Percentiles rank a stretch among this genome's conserved stretches.
Evolutionary conservation across 225 moss, liverwort and hornwort species (phyloP).

Genomic region (Bryoerythrophyllum caledonicum): DNA sequence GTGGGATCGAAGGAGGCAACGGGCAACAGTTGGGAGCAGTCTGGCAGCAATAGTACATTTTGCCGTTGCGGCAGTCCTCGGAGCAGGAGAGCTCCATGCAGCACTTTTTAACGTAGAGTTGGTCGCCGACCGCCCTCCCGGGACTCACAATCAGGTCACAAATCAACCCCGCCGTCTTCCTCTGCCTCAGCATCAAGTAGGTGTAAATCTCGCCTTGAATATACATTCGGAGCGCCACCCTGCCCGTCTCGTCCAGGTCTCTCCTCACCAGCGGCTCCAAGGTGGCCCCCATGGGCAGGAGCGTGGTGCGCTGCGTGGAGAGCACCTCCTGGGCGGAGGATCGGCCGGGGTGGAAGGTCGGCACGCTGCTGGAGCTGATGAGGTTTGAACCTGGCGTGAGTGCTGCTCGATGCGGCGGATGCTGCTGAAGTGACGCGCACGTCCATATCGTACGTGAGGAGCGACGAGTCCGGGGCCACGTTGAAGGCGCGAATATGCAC

Average conservation of each 20-base stretch:
- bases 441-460: slow-evolving; percentile 41
- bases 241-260: slow-evolving; percentile 14
- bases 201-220: slow-evolving; percentile 32
- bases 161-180: background rate
- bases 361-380: background rate
- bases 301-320: slow-evolving; percentile 14
- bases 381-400: slow-evolving; percentile 32
- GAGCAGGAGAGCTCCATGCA: background rate
- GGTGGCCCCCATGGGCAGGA: background rate
- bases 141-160: slow-evolving; percentile 46
- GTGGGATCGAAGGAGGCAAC: background rate
- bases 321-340: background rate
- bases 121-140: slow-evolving; percentile 3
- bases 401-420: slow-evolving; percentile 32
- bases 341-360: slow-evolving; percentile 22
- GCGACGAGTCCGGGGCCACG: background rate
- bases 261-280: background rate
- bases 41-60: background rate
- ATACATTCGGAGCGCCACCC: slow-evolving; percentile 26
- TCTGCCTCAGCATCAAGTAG: slow-evolving; percentile 29
- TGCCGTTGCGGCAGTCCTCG: too few species aligned
- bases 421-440: slow-evolving; percentile 36
- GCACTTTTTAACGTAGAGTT: slow-evolving; percentile 24
- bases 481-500: slow-evolving; percentile 31
- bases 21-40: background rate